Evolutionary conservation across 2,329 filamentous ascomycete genomes (phyloP).

Genomic region (Penicillium sp.): DNA sequence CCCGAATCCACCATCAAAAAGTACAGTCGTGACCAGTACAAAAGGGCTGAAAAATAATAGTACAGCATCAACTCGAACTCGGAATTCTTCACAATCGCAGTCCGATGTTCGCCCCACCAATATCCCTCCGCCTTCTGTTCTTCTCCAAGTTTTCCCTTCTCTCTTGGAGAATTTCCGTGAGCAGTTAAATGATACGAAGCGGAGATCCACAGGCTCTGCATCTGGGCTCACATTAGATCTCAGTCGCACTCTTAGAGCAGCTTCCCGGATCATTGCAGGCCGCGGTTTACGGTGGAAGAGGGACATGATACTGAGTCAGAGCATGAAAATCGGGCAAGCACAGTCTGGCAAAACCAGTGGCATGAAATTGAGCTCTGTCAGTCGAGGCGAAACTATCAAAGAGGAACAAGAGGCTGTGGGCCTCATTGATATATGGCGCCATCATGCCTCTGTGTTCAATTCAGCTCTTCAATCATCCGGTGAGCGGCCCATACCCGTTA

Average conservation of each 20-base stretch:
- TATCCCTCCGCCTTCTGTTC: conserved; percentile 79
- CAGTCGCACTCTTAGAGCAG: conserved; percentile 47
- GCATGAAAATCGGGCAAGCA: conserved; percentile 78
- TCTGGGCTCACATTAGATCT: conserved; percentile 23
- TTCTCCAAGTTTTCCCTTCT: conserved; percentile 71
- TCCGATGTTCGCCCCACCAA: conserved; percentile 66
- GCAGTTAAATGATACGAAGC: conserved; percentile 62
- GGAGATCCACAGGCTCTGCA: conserved; percentile 46
- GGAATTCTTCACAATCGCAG: not conserved
- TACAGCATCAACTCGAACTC: conserved; percentile 1
- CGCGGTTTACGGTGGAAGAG: conserved; percentile 87
- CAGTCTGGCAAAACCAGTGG: conserved; percentile 67
- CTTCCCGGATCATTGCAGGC: conserved; percentile 77
- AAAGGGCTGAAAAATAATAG: not conserved
- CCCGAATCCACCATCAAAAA: not conserved
- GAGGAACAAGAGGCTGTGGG: conserved; percentile 84
- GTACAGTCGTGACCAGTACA: not conserved
- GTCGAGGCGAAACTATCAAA: conserved; percentile 74
- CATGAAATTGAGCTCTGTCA: conserved; percentile 87
- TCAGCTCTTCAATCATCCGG: conserved; percentile 50
- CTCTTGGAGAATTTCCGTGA: conserved; percentile 64
- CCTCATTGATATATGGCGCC: conserved; percentile 69
- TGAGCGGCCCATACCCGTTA: conserved; percentile 58
- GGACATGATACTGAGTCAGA: conserved; percentile 76
- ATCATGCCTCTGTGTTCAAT: conserved; percentile 69